These are phyloP conservation scores for Claviceps paspali DNA, from an alignment of 2,329 filamentous ascomycete species.

Conservation along the genomic window DNA sequence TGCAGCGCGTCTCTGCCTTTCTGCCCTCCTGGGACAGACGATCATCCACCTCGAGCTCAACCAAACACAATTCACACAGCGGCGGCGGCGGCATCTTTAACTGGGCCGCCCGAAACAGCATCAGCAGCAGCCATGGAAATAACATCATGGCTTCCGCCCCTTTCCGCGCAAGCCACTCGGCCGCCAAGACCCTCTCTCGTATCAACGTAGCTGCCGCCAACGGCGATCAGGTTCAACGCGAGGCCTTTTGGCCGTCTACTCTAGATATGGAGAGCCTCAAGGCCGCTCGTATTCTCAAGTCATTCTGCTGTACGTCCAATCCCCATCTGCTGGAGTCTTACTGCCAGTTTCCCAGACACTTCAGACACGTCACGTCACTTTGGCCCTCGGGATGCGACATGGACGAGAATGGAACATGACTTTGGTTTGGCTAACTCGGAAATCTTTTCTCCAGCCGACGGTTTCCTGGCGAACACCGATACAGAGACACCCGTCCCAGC, in stretches of 20 bases:
- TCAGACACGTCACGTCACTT: too few species aligned
- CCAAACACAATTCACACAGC: conserved; percentile 10
- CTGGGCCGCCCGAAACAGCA: conserved; percentile 35
- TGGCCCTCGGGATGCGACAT: too few species aligned
- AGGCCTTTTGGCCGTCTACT: conserved; percentile 74
- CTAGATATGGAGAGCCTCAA: conserved; percentile 86
- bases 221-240: conserved; percentile 23
- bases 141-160: neutral
- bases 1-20: conserved; percentile 29
- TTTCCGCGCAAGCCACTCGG: neutral
- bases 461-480: conserved; percentile 34
- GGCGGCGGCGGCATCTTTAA: conserved; percentile 20
- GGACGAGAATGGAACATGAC: too few species aligned
- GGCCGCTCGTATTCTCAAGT: conserved; percentile 74
- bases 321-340: too few species aligned
- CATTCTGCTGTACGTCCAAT: conserved; percentile 59
- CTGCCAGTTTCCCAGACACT: too few species aligned
- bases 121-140: conserved; percentile 9
- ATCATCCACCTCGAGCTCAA: conserved; percentile 16
- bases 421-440: conserved; percentile 3
- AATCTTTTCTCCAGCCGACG: conserved; percentile 28
- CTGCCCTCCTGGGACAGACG: conserved; percentile 31
- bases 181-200: conserved; percentile 13
- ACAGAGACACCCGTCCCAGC: neutral
- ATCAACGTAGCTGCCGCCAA: conserved; percentile 22